Evolutionary conservation across 768 basidiomycete genomes (phyloP).

Genomic region (Saitozyma sp.): DNA sequence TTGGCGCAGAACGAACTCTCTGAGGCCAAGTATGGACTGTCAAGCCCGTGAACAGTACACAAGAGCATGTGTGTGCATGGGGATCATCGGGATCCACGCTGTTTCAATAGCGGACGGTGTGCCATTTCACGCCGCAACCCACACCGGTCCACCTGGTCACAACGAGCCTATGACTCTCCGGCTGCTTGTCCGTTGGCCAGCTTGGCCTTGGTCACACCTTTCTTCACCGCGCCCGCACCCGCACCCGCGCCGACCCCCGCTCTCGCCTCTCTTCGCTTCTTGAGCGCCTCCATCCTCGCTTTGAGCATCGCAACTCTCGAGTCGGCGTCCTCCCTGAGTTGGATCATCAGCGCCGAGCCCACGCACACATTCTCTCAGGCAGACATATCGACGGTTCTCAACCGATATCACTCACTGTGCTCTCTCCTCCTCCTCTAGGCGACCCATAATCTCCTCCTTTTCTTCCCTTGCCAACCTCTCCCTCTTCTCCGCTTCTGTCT

Average conservation of each 20-base stretch:
- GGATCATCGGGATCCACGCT: no score
- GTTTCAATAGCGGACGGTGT: no score
- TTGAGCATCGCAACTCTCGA: constrained; percentile 35
- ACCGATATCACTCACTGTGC: constrained; percentile 43
- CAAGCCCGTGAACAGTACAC: no score
- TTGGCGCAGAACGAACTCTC: no score
- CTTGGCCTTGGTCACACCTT: neutral
- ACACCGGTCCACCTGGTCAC: no score
- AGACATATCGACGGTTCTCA: neutral
- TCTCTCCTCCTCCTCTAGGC: constrained; percentile 48
- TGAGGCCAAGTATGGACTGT: no score
- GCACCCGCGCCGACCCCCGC: neutral
- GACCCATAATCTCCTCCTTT: constrained; percentile 48
- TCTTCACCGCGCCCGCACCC: neutral
- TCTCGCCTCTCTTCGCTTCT: constrained; percentile 36
- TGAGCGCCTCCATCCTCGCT: constrained; percentile 43
- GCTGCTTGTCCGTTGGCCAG: neutral
- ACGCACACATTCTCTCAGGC: neutral
- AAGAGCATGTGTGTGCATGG: no score
- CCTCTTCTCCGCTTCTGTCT: constrained; percentile 41
- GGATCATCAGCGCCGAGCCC: constrained; percentile 1
- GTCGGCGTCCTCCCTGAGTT: constrained; percentile 44
- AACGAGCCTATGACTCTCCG: neutral
- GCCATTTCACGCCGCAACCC: no score
- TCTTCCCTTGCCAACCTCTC: constrained; percentile 41